Percentiles rank a stretch among this genome's conserved stretches.
Evolutionary conservation across 2,329 filamentous ascomycete genomes (phyloP).

Genomic region (Blastomyces percursus): DNA sequence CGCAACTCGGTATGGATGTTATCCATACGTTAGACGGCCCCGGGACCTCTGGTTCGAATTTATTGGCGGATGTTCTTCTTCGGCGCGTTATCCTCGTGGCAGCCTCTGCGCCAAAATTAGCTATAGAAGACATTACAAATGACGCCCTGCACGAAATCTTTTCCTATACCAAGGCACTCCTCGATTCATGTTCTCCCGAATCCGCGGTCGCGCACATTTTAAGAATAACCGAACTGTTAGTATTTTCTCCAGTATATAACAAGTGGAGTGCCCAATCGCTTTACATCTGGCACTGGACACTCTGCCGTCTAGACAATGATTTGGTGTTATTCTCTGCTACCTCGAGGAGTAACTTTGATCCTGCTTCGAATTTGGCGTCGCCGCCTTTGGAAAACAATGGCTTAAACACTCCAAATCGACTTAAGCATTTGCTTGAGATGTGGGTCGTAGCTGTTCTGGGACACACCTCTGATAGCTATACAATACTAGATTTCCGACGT

Average conservation of each 20-base stretch:
- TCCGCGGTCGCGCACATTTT: slow-evolving; percentile 22
- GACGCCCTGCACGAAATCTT: background rate
- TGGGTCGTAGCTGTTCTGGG: slow-evolving; percentile 1
- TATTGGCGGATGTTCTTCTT: slow-evolving; percentile 18
- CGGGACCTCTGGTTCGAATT: background rate
- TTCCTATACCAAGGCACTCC: slow-evolving; percentile 9
- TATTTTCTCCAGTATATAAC: slow-evolving; percentile 15
- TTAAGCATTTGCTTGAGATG: background rate
- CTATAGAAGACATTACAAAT: background rate
- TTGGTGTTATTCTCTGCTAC: background rate
- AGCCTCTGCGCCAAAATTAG: background rate
- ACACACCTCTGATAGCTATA: background rate
- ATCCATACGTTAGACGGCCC: slow-evolving; percentile 9
- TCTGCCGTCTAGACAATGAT: slow-evolving; percentile 4
- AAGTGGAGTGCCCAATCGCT: slow-evolving; percentile 16
- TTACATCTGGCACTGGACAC: slow-evolving; percentile 23
- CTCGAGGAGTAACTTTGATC: background rate
- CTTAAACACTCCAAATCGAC: background rate
- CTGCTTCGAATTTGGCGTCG: background rate
- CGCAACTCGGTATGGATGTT: slow-evolving; percentile 22
- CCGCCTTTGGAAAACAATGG: background rate
- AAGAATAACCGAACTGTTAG: slow-evolving; percentile 24
- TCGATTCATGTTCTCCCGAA: slow-evolving; percentile 20
- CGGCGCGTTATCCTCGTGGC: slow-evolving; percentile 17
- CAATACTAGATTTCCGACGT: background rate